phyloP scores from a whole-genome alignment of 2,329 filamentous ascomycete species.

The Phialemoniopsis sp. region DNA sequence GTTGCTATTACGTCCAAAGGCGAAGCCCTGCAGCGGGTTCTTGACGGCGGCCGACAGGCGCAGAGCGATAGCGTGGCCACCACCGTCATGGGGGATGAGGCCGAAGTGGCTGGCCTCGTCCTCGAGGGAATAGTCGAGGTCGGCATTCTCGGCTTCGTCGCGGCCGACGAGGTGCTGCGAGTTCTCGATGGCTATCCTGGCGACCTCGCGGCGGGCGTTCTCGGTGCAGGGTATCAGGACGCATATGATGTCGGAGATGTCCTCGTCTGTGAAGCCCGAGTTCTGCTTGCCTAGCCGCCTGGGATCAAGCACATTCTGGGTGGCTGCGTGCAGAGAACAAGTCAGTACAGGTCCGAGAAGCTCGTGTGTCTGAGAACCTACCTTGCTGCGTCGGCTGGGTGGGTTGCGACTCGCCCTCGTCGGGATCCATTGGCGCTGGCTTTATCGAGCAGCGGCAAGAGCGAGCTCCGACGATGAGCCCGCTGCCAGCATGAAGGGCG shows the following conservation, averaged over 20 bases:
- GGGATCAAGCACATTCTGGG: conserved; percentile 78
- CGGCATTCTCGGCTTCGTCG: conserved; percentile 43
- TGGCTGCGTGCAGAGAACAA: conserved; percentile 42
- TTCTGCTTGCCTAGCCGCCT: conserved; percentile 74
- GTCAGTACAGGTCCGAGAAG: no score
- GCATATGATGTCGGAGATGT: conserved; percentile 85
- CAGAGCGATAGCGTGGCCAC: conserved; percentile 69
- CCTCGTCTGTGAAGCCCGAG: conserved; percentile 76
- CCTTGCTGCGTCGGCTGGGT: conserved; percentile 1
- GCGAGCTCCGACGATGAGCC: no score
- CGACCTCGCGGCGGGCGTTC: conserved; percentile 68
- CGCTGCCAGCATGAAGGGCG: no score
- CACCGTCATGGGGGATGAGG: conserved; percentile 46
- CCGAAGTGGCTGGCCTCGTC: conserved; percentile 44
- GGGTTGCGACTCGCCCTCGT: neutral
- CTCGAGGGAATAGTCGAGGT: conserved; percentile 45
- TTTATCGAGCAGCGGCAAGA: no score
- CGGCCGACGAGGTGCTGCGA: conserved; percentile 46
- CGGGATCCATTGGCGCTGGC: neutral
- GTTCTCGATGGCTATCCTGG: conserved; percentile 40
- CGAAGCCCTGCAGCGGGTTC: conserved; percentile 68
- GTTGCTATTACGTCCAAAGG: conserved; percentile 73
- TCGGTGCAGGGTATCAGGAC: conserved; percentile 77
- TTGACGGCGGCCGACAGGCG: conserved; percentile 72
- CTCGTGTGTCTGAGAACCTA: neutral